These are phyloP conservation scores for Dicorynia guianensis DNA, from an alignment of 306 rosid species.

Conservation along the genomic window DNA sequence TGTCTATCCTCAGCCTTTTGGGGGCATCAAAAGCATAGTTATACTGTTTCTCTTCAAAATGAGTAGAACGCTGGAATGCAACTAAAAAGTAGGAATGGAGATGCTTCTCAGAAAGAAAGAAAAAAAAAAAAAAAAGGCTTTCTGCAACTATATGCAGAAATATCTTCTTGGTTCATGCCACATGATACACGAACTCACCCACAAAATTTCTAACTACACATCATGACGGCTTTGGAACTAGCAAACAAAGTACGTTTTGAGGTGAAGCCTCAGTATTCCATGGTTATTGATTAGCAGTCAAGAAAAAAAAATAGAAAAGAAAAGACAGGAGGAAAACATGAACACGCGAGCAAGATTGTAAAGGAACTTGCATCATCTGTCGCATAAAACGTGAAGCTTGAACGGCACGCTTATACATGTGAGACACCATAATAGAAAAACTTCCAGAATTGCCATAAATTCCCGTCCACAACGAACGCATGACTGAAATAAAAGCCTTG, in stretches of 20 bases:
- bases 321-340: background rate
- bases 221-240: conserved; percentile 9
- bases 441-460: conserved; percentile 70
- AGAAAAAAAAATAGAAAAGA: background rate
- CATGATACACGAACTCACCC: background rate
- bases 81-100: background rate
- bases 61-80: background rate
- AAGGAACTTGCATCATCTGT: conserved; percentile 90
- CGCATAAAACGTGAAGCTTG: conserved; percentile 96
- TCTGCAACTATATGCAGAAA: background rate
- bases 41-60: background rate
- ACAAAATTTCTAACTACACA: background rate
- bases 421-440: conserved; percentile 66
- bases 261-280: conserved; percentile 3
- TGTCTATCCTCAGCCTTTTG: background rate
- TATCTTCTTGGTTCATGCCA: conserved; percentile 1
- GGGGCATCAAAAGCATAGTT: background rate
- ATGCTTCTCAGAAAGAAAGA: background rate
- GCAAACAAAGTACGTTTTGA: conserved; percentile 10
- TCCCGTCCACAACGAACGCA: conserved; percentile 98
- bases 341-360: too few species aligned
- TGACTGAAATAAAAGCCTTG: conserved; percentile 79
- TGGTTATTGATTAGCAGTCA: background rate
- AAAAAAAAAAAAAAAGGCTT: background rate
- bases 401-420: conserved; percentile 88